Base-by-base conservation (phyloP, 345 rosid species). In the Cardiospermum halicacabum region DNA sequence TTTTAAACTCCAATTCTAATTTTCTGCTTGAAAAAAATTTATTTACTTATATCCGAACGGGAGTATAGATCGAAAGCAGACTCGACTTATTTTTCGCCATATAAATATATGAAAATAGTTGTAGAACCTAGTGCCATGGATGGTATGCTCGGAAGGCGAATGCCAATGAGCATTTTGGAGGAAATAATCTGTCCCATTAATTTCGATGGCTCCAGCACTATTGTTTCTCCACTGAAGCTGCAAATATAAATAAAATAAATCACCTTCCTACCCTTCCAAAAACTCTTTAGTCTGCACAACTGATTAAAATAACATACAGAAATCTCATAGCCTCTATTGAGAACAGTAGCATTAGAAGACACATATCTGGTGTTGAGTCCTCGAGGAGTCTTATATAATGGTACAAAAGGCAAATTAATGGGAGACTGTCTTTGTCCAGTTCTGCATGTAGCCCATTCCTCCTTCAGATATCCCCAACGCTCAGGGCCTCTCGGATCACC, bases 101-200 rank as follows among this genome's bases (percentile, higher is more conserved):
- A 19, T 12, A 53, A 19, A 15, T 10, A 28, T 3, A 3, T 10
- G 4, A 7, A 45, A 22, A 45, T 16, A 32, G 37, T 32, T 2
- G 50, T 3, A 45, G 15, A 21, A 80, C 91, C 90, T 89, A 49
- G 74, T 77, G 68, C 89, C 89, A 57, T 89, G 75, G 70, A 91
- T 65, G 50, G 87, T 76, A 24, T 89, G 94, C 78, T 89, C 94
- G 8, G 96, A 89, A 60, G 94, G 94, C 3, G 94, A 72, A 69
- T 89, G 91, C 96, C 97, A 91, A 57, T 91, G 97, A 59, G 69
- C 51, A 68, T 86, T 91, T 48, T 72, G 77, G 51, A 91, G 94
- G 50, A 73, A 48, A 70, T 74, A 91, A 27, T 64, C 67, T 1
- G 74, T 79, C 22, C 79, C 79, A 70, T 84, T 82, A 3, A 87